These are phyloP conservation scores for Adansonia gregorii DNA, from an alignment of 441 rosid species.

Conservation along the genomic window DNA sequence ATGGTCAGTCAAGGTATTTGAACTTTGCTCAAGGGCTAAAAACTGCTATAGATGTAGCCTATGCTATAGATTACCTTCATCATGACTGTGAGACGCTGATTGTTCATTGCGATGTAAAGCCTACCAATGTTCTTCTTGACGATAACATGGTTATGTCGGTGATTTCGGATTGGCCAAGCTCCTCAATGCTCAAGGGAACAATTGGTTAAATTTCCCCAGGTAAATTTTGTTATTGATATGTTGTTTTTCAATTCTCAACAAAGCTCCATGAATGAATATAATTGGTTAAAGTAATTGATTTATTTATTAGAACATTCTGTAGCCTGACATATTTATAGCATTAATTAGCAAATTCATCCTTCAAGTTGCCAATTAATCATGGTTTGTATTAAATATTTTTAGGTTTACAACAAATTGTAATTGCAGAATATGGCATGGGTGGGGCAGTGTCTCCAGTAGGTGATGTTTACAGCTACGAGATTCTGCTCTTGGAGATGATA, in stretches of 20 bases:
- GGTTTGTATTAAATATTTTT: too few species aligned
- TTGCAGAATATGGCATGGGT: constrained; percentile 26
- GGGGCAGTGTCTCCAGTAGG: constrained; percentile 15
- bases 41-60: constrained; percentile 28
- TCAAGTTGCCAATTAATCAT: background rate
- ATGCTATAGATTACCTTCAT: constrained; percentile 33
- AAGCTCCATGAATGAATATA: too few species aligned
- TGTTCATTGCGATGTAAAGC: constrained; percentile 33
- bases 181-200: background rate
- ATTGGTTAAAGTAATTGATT: background rate
- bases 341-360: background rate
- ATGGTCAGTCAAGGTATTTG: background rate
- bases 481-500: background rate
- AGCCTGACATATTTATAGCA: too few species aligned
- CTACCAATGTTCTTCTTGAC: constrained; percentile 26
- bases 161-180: background rate
- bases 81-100: constrained; percentile 14
- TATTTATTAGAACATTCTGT: too few species aligned
- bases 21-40: background rate
- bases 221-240: too few species aligned
- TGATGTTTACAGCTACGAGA: background rate
- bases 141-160: constrained; percentile 15
- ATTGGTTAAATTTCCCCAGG: background rate
- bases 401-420: background rate
- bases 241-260: too few species aligned